These are phyloP conservation scores for Mortierella sp. DNA, from an alignment of 371 early-diverging fungal species.

Conservation along the genomic window DNA sequence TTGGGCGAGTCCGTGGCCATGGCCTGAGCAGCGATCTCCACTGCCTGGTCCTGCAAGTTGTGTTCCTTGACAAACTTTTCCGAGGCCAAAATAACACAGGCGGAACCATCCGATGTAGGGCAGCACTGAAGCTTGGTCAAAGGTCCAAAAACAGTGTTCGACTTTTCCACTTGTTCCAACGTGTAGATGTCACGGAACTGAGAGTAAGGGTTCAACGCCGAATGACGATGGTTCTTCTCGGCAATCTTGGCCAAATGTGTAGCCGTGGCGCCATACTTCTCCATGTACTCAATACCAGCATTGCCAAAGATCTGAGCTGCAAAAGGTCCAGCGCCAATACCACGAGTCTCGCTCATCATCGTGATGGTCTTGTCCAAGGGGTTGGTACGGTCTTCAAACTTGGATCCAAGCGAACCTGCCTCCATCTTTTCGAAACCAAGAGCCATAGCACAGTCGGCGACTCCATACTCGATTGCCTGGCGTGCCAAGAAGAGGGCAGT, in stretches of 20 bases:
- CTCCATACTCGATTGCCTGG: conserved; percentile 71
- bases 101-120: conserved; percentile 84
- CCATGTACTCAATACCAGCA: conserved; percentile 79
- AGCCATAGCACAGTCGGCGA: conserved; percentile 78
- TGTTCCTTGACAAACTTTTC: conserved; percentile 76
- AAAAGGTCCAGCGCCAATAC: conserved; percentile 69
- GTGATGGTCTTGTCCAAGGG: conserved; percentile 70
- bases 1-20: conserved; percentile 82
- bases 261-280: conserved; percentile 69
- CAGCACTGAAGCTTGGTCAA: conserved; percentile 83
- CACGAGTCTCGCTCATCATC: conserved; percentile 68
- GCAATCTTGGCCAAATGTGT: conserved; percentile 77
- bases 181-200: conserved; percentile 80
- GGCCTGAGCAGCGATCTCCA: conserved; percentile 75
- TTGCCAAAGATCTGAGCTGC: conserved; percentile 84
- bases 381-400: conserved; percentile 72
- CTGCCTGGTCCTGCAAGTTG: conserved; percentile 72
- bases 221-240: conserved; percentile 82
- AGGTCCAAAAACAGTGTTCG: conserved; percentile 75
- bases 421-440: conserved; percentile 86
- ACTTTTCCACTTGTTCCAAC: conserved; percentile 72
- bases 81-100: conserved; percentile 72
- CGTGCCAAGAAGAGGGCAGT: conserved; percentile 81
- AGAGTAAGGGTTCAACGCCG: conserved; percentile 80
- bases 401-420: conserved; percentile 67